Evolutionary conservation across 192 early-diverging fungal genomes (phyloP), one percentile per base, ranked within the genome.

Genomic region (Coemansia sp.): DNA sequence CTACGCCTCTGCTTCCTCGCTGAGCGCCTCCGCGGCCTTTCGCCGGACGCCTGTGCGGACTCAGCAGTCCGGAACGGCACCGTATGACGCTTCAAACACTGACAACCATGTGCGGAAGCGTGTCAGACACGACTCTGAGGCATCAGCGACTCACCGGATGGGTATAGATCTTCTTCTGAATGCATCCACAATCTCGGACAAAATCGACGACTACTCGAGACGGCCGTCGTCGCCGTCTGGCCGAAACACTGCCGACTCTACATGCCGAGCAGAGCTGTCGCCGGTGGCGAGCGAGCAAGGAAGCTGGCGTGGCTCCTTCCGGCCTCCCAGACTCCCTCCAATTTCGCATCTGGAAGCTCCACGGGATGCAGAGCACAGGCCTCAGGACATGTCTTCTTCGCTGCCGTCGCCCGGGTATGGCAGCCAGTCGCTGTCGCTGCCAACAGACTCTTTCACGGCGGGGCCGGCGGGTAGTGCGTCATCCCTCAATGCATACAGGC

Each of bases 81-180:
- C 4, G 51, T 40, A 34, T 35, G 31, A 13, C n/a, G 8, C 33
- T 20, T 34, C 53, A 7, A 34, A 56, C 15, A 0, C 53, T 8
- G 58, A 42, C 13, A 35, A n/a, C 48, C 70, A 62, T 26, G 43
- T 46, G 9, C 62, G 56, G 21, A 77, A 69, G 57, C 59, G 68
- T 5, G 58, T 70, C 62, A 51, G 68, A 12, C 29, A 59, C 65
- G 62, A 63, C 46, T 52, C 71, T 29, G 71, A 62, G 13, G 37
- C 57, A 20, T 62, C 72, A 7, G 61, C 61, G 13, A 61, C 64
- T 53, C 77, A 79, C 46, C 53, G 71, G 21, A 71, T 74, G 60
- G 71, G 77, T 30, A 74, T 79, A 7, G 77, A 74, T 61, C 58
- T 79, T 39, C 68, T 79, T 59, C 64, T 79, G 28, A 79, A 79